phyloP scores from a whole-genome alignment of 192 early-diverging fungal genomes.

The Chytriomyces sp. region DNA sequence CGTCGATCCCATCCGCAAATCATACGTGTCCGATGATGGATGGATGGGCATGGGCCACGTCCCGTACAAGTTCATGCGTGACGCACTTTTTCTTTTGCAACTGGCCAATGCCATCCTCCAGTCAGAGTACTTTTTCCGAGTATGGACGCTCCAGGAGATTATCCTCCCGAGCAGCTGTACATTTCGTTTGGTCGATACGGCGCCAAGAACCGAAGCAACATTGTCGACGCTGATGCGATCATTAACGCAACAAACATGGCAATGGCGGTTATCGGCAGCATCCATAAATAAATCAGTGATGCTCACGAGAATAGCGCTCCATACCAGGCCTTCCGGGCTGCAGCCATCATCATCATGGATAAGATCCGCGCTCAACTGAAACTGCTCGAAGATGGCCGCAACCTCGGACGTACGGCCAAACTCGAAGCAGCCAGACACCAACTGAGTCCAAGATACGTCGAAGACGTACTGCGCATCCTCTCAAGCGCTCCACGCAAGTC shows the following conservation, averaged over 20 bases:
- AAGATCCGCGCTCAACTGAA: not conserved
- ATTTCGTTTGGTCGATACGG: conserved; percentile 15
- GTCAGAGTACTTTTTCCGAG: conserved; percentile 27
- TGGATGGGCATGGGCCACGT: conserved; percentile 20
- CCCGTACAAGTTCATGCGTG: conserved; percentile 18
- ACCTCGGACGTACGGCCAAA: not conserved
- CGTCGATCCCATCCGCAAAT: conserved; percentile 11
- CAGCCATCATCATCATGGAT: not conserved
- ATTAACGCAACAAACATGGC: not conserved
- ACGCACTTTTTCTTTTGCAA: not conserved
- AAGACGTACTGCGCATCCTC: not conserved
- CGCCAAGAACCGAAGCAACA: conserved; percentile 3
- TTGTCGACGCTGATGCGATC: conserved; percentile 19
- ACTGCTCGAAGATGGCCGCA: not conserved
- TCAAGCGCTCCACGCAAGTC: conserved; percentile 8
- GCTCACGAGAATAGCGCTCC: not conserved
- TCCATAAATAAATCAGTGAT: not conserved
- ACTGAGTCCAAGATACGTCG: conserved; percentile 1
- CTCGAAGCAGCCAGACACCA: not conserved
- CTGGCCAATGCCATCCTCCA: conserved; percentile 1
- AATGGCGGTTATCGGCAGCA: not conserved
- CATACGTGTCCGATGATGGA: conserved; percentile 14
- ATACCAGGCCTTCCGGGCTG: not conserved
- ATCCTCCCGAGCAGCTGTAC: conserved; percentile 6
- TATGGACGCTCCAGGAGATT: conserved; percentile 23